These are phyloP conservation scores for Macadamia integrifolia DNA, from an alignment of 164 flowering plant species.

Conservation along the genomic window DNA sequence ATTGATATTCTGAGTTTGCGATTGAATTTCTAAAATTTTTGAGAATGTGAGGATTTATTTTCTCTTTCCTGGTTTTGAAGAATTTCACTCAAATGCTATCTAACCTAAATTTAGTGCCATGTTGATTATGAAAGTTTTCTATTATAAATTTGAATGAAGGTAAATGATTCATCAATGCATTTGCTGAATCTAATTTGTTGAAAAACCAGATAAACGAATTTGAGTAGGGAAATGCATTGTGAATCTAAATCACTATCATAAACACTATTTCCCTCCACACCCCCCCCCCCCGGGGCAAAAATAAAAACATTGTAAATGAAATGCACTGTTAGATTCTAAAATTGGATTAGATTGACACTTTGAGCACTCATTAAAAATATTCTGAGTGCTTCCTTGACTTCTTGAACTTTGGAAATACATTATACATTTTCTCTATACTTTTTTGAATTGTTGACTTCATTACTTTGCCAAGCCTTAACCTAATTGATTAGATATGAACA, in stretches of 20 bases:
- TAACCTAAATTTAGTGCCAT: background rate
- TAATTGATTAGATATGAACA: background rate
- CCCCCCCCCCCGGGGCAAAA: too few species aligned
- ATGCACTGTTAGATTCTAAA: too few species aligned
- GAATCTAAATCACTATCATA: too few species aligned
- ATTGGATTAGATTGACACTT: too few species aligned
- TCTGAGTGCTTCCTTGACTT: background rate
- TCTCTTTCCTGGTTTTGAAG: background rate
- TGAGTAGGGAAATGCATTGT: too few species aligned
- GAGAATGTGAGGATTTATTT: background rate
- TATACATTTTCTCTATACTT: background rate
- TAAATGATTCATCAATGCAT: too few species aligned
- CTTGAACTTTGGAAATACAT: background rate
- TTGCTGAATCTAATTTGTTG: too few species aligned
- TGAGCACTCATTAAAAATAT: background rate
- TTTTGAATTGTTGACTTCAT: background rate
- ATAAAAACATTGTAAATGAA: too few species aligned
- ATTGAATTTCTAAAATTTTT: background rate
- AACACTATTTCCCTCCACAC: too few species aligned
- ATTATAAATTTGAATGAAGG: too few species aligned
- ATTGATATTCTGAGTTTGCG: too few species aligned
- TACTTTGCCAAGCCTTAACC: background rate
- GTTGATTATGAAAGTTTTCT: background rate
- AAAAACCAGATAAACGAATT: too few species aligned
- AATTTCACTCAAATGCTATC: background rate